Conservation (phyloP, 768 basidiomycete species). For the Naematelia aurantialba region DNA sequence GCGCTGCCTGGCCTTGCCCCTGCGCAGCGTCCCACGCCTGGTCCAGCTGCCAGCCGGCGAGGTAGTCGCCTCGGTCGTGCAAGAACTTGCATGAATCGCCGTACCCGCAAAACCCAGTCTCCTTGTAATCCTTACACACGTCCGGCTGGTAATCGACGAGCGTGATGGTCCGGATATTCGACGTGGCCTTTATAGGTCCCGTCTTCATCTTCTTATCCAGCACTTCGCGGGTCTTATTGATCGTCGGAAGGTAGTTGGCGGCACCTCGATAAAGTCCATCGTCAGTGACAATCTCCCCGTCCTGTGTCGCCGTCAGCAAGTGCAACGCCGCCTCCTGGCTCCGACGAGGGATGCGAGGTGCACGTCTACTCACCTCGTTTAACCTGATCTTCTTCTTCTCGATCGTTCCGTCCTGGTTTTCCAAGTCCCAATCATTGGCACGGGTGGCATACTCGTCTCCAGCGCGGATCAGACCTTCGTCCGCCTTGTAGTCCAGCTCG, state of each 20-base stretch:
- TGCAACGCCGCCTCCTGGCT: no score
- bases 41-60: conserved; percentile 98
- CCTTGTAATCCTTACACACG: conserved; percentile 99
- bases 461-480: conserved; percentile 53
- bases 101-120: conserved; percentile 98
- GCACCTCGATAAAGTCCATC: conserved; percentile 86
- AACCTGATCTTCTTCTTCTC: conserved; percentile 71
- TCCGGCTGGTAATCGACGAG: conserved; percentile 97
- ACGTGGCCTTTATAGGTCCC: conserved; percentile 69
- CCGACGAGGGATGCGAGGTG: neutral
- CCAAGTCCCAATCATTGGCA: conserved; percentile 65
- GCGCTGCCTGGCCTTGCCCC: conserved; percentile 31
- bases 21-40: conserved; percentile 59
- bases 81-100: conserved; percentile 99
- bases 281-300: conserved; percentile 58
- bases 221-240: conserved; percentile 72
- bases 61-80: conserved; percentile 85
- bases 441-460: conserved; percentile 72
- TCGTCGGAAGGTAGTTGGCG: conserved; percentile 71
- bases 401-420: conserved; percentile 74
- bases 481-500: conserved; percentile 59
- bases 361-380: conserved; percentile 44
- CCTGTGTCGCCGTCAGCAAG: conserved; percentile 48
- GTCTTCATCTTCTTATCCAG: conserved; percentile 77
- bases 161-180: conserved; percentile 87